Conservation (phyloP, 1,284 basidiomycete genomes). For the Phellopilus nigrolimitatus region DNA sequence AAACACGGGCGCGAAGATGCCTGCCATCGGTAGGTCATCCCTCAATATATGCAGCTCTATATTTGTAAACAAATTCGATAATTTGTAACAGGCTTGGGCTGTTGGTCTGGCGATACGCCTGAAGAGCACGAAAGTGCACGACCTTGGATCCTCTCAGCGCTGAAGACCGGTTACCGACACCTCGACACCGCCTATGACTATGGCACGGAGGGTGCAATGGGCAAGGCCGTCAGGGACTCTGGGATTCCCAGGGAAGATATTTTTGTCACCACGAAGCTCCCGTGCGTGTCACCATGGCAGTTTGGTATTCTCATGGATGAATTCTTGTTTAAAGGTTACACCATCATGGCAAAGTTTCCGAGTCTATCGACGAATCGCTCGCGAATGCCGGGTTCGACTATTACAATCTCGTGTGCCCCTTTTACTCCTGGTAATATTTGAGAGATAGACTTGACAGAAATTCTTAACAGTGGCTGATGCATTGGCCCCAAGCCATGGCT, state of each 20-base stretch:
- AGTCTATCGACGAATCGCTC: slow-evolving; percentile 22
- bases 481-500: slow-evolving; percentile 23
- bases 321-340: slow-evolving; percentile 16
- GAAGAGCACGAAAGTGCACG: slow-evolving; percentile 20
- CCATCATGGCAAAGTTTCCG: slow-evolving; percentile 21
- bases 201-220: slow-evolving; percentile 35
- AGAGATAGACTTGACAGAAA: not conserved
- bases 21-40: slow-evolving; percentile 20
- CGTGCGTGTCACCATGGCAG: slow-evolving; percentile 24
- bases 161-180: slow-evolving; percentile 27
- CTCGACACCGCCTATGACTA: slow-evolving; percentile 26
- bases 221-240: slow-evolving; percentile 34
- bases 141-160: slow-evolving; percentile 21
- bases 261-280: slow-evolving; percentile 39
- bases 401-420: slow-evolving; percentile 22
- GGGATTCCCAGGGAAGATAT: slow-evolving; percentile 35
- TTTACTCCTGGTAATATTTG: not conserved
- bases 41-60: not conserved
- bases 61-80: not conserved
- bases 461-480: slow-evolving; percentile 24
- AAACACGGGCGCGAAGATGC: slow-evolving; percentile 21
- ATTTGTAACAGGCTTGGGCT: slow-evolving; percentile 21
- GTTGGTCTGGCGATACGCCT: slow-evolving; percentile 22
- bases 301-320: slow-evolving; percentile 5
- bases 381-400: slow-evolving; percentile 21